Conservation (phyloP, 2,329 filamentous ascomycete species). For the Aureobasidium leucospermi region DNA sequence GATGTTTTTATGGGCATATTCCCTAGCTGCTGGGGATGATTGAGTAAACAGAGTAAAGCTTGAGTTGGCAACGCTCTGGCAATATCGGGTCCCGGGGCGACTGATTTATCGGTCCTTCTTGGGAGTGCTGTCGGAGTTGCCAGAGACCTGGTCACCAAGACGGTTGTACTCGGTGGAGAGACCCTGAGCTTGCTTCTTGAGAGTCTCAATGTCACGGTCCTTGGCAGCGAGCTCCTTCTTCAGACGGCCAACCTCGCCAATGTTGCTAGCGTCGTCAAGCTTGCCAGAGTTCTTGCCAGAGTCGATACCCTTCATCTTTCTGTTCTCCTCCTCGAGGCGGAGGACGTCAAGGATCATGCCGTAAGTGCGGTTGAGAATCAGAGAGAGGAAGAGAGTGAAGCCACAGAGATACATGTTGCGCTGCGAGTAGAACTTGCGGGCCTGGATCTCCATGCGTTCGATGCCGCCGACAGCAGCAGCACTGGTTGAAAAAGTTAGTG, state of each 20-base stretch:
- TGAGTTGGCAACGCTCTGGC: background rate
- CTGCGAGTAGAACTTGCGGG: conserved; percentile 99
- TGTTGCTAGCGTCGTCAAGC: conserved; percentile 63
- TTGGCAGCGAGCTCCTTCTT: conserved; percentile 62
- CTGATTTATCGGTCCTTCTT: conserved; percentile 50
- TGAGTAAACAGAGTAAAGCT: background rate
- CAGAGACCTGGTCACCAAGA: conserved; percentile 72
- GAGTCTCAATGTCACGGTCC: conserved; percentile 72
- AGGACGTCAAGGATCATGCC: conserved; percentile 91
- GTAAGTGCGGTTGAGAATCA: conserved; percentile 99
- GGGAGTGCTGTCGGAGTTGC: conserved; percentile 39
- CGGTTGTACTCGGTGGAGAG: conserved; percentile 79
- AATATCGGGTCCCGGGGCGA: background rate
- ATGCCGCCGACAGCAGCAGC: conserved; percentile 68
- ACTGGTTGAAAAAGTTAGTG: conserved; percentile 34
- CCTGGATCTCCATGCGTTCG: conserved; percentile 96
- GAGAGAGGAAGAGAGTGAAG: conserved; percentile 96
- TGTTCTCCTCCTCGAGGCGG: conserved; percentile 85
- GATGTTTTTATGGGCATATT: background rate
- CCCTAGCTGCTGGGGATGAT: background rate
- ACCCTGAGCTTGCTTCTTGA: conserved; percentile 88
- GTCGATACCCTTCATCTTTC: conserved; percentile 64
- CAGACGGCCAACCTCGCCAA: conserved; percentile 65
- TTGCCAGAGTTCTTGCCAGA: conserved; percentile 63
- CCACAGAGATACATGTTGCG: conserved; percentile 99